Base-by-base conservation (phyloP, 2,329 filamentous ascomycete species). In the Aureobasidium vineae region DNA sequence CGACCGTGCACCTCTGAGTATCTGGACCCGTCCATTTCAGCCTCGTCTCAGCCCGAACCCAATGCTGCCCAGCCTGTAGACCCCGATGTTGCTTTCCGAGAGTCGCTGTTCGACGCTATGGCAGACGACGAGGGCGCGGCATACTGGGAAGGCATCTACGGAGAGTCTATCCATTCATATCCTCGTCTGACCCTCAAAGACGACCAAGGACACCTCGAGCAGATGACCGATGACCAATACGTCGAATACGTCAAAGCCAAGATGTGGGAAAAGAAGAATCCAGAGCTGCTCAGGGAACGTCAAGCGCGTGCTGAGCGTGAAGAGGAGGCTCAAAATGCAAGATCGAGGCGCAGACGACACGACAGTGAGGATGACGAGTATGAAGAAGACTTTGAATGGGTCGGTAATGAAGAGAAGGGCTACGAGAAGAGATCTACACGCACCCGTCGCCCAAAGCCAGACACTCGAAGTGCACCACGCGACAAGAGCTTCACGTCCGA, bases 101-200 rank as follows among this genome's bases (percentile, higher is more conserved):
- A 96, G 77, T 97, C 92, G 0, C 87, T 99, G 5, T 98, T 98
- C 79, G 95, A 99, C 77, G 95, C 95, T 38, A 89, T 99, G 78
- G 94, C 92, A 43, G 95, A 99, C 77, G 94, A 98, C 75, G 95
- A 99, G 79, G 95, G 94, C 54, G 95, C 95, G 1, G 86, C 88
- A 8, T 99, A 95, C 80, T 99, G 95, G 95, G 90, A 97, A 76
- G 86, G 87, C 19, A 91, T 99, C n/a, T 99, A 98, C 78, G 93
- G 92, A 0, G 94, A 98, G 76, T 94, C 95, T 0, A 90, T 98
- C 59, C 92, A 97, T 77, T 85, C 87, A 7, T 97, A 96, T 75
- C 75, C 86, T 3, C 96, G 96, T 73, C 78, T 85, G 0, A 81
- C 83, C 0, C 81, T 74, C 84, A 84, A 69, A 77, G 87, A 73